phyloP scores from a whole-genome alignment of 768 basidiomycete genomes.

The Mycena vitilis region DNA sequence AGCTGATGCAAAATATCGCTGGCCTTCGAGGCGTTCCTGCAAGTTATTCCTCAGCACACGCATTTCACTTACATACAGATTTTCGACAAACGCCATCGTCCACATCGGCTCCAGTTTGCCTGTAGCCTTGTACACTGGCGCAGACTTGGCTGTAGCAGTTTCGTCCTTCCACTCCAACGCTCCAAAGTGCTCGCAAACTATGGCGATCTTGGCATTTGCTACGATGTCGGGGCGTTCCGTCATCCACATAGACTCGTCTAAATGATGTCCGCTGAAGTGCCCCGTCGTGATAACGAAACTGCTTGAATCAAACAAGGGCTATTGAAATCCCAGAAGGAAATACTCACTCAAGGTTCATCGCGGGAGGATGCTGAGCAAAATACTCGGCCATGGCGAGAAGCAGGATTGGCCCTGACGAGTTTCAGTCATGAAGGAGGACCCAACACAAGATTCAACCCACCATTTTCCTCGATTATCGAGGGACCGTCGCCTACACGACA shows the following conservation, averaged over 20 bases:
- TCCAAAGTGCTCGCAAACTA: conserved; percentile 47
- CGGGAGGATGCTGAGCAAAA: conserved; percentile 39
- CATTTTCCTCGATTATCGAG: conserved; percentile 47
- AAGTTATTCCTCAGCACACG: not conserved
- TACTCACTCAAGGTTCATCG: conserved; percentile 45
- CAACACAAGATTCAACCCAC: conserved; percentile 15
- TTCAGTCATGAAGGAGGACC: not conserved
- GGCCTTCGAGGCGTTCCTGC: conserved; percentile 40
- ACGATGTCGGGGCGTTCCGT: conserved; percentile 39
- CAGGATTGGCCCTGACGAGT: conserved; percentile 41
- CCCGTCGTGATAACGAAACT: conserved; percentile 48
- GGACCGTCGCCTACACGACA: conserved; percentile 43
- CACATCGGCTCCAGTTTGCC: conserved; percentile 48
- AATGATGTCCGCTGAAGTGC: conserved; percentile 45
- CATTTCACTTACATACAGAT: not conserved
- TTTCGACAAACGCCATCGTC: conserved; percentile 45
- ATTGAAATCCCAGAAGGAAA: no score
- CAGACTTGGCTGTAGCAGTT: conserved; percentile 31
- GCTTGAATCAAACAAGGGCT: not conserved
- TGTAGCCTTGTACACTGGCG: conserved; percentile 42
- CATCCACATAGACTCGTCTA: conserved; percentile 47
- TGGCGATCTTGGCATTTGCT: conserved; percentile 42
- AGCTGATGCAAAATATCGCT: conserved; percentile 40
- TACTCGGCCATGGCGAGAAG: conserved; percentile 46
- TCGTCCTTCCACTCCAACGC: conserved; percentile 47